phyloP scores from a whole-genome alignment of 2,329 filamentous ascomycete genomes.

The Macrophomina tecta region DNA sequence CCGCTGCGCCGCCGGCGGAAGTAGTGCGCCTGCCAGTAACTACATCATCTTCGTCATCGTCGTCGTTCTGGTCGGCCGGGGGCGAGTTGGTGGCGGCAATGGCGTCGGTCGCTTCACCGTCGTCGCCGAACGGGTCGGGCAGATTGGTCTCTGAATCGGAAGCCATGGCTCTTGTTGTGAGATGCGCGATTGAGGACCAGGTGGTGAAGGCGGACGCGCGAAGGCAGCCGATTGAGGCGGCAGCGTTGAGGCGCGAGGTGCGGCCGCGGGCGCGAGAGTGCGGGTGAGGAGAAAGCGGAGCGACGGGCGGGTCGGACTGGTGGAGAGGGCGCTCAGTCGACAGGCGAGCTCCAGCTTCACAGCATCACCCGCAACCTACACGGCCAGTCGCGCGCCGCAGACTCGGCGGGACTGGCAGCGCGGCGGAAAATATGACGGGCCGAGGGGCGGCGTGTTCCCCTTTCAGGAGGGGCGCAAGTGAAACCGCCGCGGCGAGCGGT shows the following conservation, averaged over 20 bases:
- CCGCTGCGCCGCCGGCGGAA: constrained; percentile 1
- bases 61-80: constrained; percentile 15
- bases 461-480: constrained; percentile 25
- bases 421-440: constrained; percentile 10
- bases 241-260: not conserved
- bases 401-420: constrained; percentile 1
- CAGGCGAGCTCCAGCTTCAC: constrained; percentile 3
- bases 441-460: constrained; percentile 17
- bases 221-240: not conserved
- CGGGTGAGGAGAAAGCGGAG: not conserved
- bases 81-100: constrained; percentile 36
- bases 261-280: constrained; percentile 1
- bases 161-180: constrained; percentile 42
- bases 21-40: constrained; percentile 20
- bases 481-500: constrained; percentile 24
- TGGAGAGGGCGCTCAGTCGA: not conserved
- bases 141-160: constrained; percentile 38
- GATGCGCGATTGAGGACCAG: constrained; percentile 6
- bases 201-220: not conserved
- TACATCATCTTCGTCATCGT: constrained; percentile 27
- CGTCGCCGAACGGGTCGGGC: constrained; percentile 39
- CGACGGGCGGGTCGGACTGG: not conserved
- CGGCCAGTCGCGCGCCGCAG: constrained; percentile 11
- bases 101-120: constrained; percentile 41
- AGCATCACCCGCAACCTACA: not conserved